Percentiles rank a stretch among this genome's conserved stretches.
phyloP scores from a whole-genome alignment of 805 yeast genomes.

The Wickerhamia fluorescens region DNA sequence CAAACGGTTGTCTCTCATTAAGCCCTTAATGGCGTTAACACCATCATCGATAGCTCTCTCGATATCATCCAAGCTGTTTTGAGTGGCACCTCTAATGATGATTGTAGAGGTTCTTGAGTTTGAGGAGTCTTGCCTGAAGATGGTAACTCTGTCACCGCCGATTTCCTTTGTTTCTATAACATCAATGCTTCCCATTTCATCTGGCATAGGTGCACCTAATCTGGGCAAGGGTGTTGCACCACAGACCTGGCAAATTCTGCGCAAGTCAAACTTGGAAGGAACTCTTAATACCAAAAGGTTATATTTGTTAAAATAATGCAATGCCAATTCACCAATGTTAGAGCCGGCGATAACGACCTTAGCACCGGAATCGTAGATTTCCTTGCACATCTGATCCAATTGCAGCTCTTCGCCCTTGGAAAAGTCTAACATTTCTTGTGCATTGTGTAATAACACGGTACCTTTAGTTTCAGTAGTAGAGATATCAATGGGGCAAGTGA shows the following conservation, averaged over 20 bases:
- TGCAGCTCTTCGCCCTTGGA: constrained; percentile 95
- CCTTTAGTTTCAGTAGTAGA: constrained; percentile 98
- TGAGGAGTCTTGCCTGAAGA: constrained; percentile 76
- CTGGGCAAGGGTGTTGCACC: constrained; percentile 96
- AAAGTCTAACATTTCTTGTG: constrained; percentile 94
- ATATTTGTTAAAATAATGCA: constrained; percentile 86
- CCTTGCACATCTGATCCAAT: constrained; percentile 77
- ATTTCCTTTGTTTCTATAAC: constrained; percentile 86
- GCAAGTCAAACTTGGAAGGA: constrained; percentile 87
- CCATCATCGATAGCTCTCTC: constrained; percentile 98
- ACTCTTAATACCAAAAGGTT: constrained; percentile 81
- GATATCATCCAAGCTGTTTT: constrained; percentile 84
- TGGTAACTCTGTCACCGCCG: constrained; percentile 95
- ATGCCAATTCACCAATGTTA: constrained; percentile 84
- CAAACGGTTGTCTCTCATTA: constrained; percentile 70
- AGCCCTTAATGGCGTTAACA: constrained; percentile 83
- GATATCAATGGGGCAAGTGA: constrained; percentile 89
- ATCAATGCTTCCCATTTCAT: constrained; percentile 86
- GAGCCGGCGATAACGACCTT: constrained; percentile 92
- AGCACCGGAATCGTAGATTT: constrained; percentile 77
- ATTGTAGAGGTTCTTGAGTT: constrained; percentile 79
- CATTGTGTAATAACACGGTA: constrained; percentile 90
- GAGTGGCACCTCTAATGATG: constrained; percentile 93
- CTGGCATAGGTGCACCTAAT: constrained; percentile 91
- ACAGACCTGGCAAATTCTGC: constrained; percentile 92